Evolutionary conservation across 805 yeast species (phyloP), one percentile per base, ranked within the genome.

Genomic region (Sugiyamaella floridensis): DNA sequence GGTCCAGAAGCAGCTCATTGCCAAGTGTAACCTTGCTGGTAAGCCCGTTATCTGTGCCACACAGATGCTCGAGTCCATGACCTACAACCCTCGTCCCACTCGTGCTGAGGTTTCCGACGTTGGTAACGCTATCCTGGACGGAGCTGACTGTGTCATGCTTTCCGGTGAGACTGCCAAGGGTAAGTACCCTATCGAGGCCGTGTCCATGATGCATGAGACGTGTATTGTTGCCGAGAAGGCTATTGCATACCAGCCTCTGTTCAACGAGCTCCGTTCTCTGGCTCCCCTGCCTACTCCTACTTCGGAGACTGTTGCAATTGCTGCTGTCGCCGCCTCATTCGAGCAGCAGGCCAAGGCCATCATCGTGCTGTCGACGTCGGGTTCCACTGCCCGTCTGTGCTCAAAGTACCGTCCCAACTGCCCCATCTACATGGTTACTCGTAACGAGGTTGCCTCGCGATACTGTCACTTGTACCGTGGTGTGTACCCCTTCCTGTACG

Each of bases 151-250:
- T 86, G 98, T 93, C 71, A 93, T 93, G 99, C 82, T 93, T 72
- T 86, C 96, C 54, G 99, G 99, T 73, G 99, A 93, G 80, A 93
- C 99, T 66, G 99, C 99, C 69, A 93, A 93, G 84, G 99, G 99
- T 80, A 83, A 83, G 81, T 93, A 93, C 80, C 99, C 99, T 72
- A 74, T 84, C 59, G 96, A 93, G 79, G 96, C 99, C 59, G 99
- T 93, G 61, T 80, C 90, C 63, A 90, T 93, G 90, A 93, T 93
- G 99, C 97, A 90, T 77, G 92, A 90, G 80, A 93, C 97, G 60
- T 83, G 95, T 68, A 75, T 92, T 68, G 85, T 89, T 67, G 98
- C 99, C 67, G 99, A 93, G 81, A 86, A 86, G 78, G 96, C 96
- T 63, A 83, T 92, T 71, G 88, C 97, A 65, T 89, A 93, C 81